A percentile compares a stretch with the other conserved stretches of the same genome.
Evolutionary conservation across 768 basidiomycete species (phyloP).

Genomic region (Russula emetica): DNA sequence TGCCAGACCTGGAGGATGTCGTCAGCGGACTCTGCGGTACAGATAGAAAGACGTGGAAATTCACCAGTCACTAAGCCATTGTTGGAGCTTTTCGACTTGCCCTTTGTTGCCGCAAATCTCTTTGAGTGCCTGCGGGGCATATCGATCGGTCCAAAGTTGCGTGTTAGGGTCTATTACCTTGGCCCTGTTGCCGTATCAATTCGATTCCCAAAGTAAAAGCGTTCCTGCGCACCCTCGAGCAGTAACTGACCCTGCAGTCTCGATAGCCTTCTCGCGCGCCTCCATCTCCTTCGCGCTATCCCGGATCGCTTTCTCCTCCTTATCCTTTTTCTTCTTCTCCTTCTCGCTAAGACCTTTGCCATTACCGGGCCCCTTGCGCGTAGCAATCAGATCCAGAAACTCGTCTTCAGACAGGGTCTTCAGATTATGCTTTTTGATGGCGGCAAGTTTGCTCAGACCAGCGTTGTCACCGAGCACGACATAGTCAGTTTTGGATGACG

Average conservation of each 20-base stretch:
- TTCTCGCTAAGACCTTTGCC: conserved; percentile 61
- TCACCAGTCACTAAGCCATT: conserved; percentile 87
- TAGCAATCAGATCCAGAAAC: conserved; percentile 78
- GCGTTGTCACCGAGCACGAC: conserved; percentile 87
- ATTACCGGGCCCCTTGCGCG: conserved; percentile 50
- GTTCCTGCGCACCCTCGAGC: conserved; percentile 29
- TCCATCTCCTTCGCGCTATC: conserved; percentile 76
- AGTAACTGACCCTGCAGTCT: conserved; percentile 19
- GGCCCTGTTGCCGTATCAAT: conserved; percentile 27
- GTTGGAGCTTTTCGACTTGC: conserved; percentile 80
- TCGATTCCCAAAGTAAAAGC: conserved; percentile 3
- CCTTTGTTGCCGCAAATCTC: conserved; percentile 96
- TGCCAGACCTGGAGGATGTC: conserved; percentile 54
- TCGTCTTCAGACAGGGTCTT: conserved; percentile 80
- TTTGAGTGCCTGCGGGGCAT: conserved; percentile 82
- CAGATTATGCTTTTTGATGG: conserved; percentile 77
- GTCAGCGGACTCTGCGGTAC: background rate
- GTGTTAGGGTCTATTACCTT: conserved; percentile 44
- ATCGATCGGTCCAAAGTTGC: conserved; percentile 93
- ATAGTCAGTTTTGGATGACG: conserved; percentile 85
- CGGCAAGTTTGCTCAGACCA: conserved; percentile 81
- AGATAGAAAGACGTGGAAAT: conserved; percentile 26
- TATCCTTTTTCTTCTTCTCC: conserved; percentile 72
- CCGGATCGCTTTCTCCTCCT: conserved; percentile 73
- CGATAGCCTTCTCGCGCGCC: conserved; percentile 52